These are phyloP conservation scores for Phytophthora sojae DNA, from an alignment of 352 stramenopile species.

Conservation along the genomic window DNA sequence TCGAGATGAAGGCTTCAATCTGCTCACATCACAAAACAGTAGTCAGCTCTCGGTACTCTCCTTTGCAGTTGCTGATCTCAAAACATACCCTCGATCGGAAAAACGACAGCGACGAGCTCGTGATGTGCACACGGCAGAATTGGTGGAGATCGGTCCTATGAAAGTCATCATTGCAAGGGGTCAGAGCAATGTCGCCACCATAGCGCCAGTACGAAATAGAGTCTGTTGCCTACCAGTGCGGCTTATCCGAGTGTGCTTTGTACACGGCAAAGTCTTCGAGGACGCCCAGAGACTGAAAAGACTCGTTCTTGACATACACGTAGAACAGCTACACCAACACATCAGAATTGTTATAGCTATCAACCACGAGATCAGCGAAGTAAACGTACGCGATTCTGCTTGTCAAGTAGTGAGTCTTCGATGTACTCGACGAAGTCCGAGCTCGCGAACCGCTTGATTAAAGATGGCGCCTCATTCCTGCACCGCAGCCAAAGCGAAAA, in stretches of 20 bases:
- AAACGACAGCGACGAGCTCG: conserved; percentile 74
- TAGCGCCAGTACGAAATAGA: not conserved
- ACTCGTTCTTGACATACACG: conserved; percentile 80
- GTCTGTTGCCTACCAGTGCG: conserved; percentile 46
- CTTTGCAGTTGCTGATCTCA: not conserved
- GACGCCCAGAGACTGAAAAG: conserved; percentile 69
- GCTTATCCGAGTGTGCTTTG: conserved; percentile 41
- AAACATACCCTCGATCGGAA: conserved; percentile 68
- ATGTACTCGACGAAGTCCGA: conserved; percentile 79
- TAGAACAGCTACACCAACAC: conserved; percentile 65
- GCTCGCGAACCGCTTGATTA: conserved; percentile 83
- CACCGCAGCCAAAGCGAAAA: not conserved
- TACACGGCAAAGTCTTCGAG: conserved; percentile 83
- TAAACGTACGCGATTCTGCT: conserved; percentile 65
- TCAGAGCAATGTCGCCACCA: not conserved
- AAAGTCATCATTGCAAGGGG: not conserved
- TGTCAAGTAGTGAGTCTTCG: conserved; percentile 81
- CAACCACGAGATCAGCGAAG: not conserved
- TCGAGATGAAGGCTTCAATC: conserved; percentile 80
- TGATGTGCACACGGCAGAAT: conserved; percentile 74
- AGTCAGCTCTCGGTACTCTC: not conserved
- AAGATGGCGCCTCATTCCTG: conserved; percentile 75
- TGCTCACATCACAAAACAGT: conserved; percentile 23
- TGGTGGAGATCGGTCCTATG: conserved; percentile 76
- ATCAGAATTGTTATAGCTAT: not conserved